Conservation (phyloP, 768 basidiomycete species). For the Filobasidium wieringae region DNA sequence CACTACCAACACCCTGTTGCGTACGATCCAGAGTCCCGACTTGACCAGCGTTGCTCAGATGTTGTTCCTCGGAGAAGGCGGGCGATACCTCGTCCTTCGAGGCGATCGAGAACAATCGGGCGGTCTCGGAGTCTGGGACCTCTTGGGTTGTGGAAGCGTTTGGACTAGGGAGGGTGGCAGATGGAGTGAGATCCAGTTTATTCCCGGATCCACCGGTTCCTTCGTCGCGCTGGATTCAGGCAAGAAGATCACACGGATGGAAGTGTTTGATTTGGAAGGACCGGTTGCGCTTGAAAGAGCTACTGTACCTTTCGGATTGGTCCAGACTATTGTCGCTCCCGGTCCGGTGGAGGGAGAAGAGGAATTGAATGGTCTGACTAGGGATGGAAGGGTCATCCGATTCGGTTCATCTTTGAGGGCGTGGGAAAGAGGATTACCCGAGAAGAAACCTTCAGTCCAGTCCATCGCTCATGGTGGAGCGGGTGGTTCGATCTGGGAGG, state of each 20-base stretch:
- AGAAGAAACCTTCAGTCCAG: constrained; percentile 34
- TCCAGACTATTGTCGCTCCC: background rate
- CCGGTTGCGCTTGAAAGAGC: background rate
- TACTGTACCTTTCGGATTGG: background rate
- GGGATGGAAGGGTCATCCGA: constrained; percentile 34
- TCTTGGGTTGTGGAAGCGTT: constrained; percentile 32
- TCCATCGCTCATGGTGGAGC: constrained; percentile 43
- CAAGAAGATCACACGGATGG: background rate
- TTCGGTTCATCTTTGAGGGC: constrained; percentile 24
- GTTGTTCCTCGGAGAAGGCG: constrained; percentile 58
- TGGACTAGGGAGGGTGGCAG: constrained; percentile 44
- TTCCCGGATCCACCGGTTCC: background rate
- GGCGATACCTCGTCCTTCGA: constrained; percentile 56
- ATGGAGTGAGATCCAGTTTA: constrained; percentile 35
- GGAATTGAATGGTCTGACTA: constrained; percentile 22
- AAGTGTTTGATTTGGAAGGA: background rate
- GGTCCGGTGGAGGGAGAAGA: background rate
- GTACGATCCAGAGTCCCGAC: constrained; percentile 52
- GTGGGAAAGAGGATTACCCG: background rate
- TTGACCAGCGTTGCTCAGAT: constrained; percentile 42
- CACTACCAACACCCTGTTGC: constrained; percentile 49
- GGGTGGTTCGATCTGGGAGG: constrained; percentile 60
- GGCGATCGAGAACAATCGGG: constrained; percentile 13
- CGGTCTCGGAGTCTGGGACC: constrained; percentile 38
- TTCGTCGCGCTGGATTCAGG: constrained; percentile 10